These are phyloP conservation scores for Zygosaccharomyces pseudorouxii DNA, from an alignment of 805 yeast species.

Conservation along the genomic window DNA sequence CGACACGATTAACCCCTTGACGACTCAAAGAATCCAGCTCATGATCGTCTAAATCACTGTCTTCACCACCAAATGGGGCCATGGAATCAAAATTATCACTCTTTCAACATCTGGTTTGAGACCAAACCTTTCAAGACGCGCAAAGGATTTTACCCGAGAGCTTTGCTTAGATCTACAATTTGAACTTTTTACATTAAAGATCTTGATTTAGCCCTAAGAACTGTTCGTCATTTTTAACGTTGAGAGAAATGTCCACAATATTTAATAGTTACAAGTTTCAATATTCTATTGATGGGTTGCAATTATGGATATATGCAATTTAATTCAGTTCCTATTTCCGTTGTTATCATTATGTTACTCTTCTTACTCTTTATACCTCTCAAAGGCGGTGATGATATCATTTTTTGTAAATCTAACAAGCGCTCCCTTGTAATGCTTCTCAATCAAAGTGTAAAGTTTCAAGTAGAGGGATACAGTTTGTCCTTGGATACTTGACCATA, in stretches of 20 bases:
- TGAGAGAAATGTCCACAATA: background rate
- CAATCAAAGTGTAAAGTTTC: conserved; percentile 51
- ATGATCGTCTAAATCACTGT: conserved; percentile 31
- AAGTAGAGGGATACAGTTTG: conserved; percentile 53
- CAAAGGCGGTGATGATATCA: conserved; percentile 55
- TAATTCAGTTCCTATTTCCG: no score
- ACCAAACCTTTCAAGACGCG: background rate
- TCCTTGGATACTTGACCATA: conserved; percentile 69
- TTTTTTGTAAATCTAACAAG: conserved; percentile 47
- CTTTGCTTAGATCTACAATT: background rate
- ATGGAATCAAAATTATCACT: conserved; percentile 9
- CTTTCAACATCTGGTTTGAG: background rate
- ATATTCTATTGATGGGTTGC: background rate
- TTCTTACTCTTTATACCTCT: conserved; percentile 22
- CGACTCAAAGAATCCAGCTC: conserved; percentile 33
- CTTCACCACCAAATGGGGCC: conserved; percentile 4
- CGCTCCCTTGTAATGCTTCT: conserved; percentile 51
- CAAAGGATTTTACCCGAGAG: background rate
- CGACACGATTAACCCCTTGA: conserved; percentile 33
- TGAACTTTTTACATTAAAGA: background rate
- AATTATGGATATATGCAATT: background rate
- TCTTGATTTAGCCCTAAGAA: background rate
- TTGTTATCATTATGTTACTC: background rate
- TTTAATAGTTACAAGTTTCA: background rate
- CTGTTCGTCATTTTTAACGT: conserved; percentile 1